phyloP scores from a whole-genome alignment of 768 basidiomycete species.

The Leccinum broughii region DNA sequence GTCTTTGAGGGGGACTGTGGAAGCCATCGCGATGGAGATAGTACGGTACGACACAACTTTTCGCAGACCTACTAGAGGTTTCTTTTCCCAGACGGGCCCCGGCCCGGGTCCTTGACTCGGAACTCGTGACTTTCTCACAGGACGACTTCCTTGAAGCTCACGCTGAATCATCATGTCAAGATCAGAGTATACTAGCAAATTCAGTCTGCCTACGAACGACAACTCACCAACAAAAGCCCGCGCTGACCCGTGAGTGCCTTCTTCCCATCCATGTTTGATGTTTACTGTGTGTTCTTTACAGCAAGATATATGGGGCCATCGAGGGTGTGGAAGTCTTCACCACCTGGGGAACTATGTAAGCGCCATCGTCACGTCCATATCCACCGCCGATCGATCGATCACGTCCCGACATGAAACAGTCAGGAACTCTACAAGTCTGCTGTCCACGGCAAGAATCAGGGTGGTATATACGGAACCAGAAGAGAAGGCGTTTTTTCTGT shows the following conservation, averaged over 20 bases:
- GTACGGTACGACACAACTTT: neutral
- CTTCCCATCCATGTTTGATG: neutral
- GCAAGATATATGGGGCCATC: slow-evolving; percentile 26
- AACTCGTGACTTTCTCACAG: neutral
- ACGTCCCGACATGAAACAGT: slow-evolving; percentile 2
- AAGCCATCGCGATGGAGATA: slow-evolving; percentile 12
- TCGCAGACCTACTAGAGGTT: neutral
- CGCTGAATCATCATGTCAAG: no score
- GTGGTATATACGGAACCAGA: slow-evolving; percentile 24
- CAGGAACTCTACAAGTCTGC: slow-evolving; percentile 9
- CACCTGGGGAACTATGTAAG: slow-evolving; percentile 20
- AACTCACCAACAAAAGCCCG: no score
- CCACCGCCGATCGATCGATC: neutral
- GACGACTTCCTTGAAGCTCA: no score
- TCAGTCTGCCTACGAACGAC: no score
- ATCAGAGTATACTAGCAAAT: no score
- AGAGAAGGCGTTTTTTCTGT: slow-evolving; percentile 19
- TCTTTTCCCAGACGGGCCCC: neutral
- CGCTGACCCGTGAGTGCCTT: neutral
- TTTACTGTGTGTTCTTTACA: neutral
- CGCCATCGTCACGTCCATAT: neutral
- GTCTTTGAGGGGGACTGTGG: slow-evolving; percentile 29
- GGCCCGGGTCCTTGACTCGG: neutral
- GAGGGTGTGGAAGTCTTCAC: slow-evolving; percentile 22
- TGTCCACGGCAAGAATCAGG: slow-evolving; percentile 15